Evolutionary conservation across 331 rosid genomes (phyloP).

Genomic region (Rhamnella rubrinervis): DNA sequence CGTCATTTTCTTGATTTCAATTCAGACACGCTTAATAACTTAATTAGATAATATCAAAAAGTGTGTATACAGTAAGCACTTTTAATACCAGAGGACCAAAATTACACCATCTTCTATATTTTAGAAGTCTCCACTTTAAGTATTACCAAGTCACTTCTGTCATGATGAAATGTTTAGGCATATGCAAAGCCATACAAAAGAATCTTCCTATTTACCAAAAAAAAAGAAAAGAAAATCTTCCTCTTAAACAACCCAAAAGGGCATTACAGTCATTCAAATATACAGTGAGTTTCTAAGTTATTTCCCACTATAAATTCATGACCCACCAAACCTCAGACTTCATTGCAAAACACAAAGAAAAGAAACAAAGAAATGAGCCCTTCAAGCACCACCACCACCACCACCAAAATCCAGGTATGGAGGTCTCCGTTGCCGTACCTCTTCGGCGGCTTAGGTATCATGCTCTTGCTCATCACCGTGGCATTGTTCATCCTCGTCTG

Average conservation of each 20-base stretch:
- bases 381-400: neutral
- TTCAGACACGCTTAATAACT: too few relatives aligned
- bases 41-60: too few relatives aligned
- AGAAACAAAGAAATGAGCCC: slow-evolving; percentile 13
- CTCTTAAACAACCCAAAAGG: slow-evolving; percentile 6
- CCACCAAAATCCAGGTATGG: slow-evolving; percentile 24
- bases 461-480: slow-evolving; percentile 33
- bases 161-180: slow-evolving; percentile 12
- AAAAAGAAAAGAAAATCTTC: too few relatives aligned
- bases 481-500: slow-evolving; percentile 37
- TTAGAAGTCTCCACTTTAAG: too few relatives aligned
- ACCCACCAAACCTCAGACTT: slow-evolving; percentile 6
- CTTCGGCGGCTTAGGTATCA: slow-evolving; percentile 34
- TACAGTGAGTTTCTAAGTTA: neutral
- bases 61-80: too few relatives aligned
- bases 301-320: slow-evolving; percentile 21
- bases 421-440: slow-evolving; percentile 44
- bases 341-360: slow-evolving; percentile 2
- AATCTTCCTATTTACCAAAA: too few relatives aligned
- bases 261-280: slow-evolving; percentile 17
- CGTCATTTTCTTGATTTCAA: too few relatives aligned
- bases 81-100: too few relatives aligned
- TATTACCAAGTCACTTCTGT: slow-evolving; percentile 1
- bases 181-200: slow-evolving; percentile 20
- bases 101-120: neutral